phyloP scores from a whole-genome alignment of 179 eudicot genomes.

The Pouteria campechiana region DNA sequence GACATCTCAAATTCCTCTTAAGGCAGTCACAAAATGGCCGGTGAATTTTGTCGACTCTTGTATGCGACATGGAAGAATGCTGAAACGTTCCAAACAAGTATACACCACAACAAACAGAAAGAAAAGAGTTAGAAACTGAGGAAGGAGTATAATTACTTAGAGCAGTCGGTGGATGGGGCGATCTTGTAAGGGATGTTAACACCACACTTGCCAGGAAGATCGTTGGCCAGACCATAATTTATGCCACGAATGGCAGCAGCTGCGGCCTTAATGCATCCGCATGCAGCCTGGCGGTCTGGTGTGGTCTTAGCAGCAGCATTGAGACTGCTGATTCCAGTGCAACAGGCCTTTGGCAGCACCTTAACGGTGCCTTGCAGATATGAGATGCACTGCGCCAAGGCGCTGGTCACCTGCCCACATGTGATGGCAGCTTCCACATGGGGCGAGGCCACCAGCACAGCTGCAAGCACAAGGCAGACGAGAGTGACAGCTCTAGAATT shows the following conservation, averaged over 20 bases:
- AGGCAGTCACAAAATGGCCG: no score
- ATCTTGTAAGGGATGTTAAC: constrained; percentile 16
- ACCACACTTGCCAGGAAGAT: constrained; percentile 10
- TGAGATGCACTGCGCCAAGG: constrained; percentile 16
- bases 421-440: constrained; percentile 14
- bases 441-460: constrained; percentile 10
- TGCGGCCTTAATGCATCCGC: constrained; percentile 13
- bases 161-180: constrained; percentile 11
- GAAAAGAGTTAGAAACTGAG: no score
- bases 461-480: constrained; percentile 1
- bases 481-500: no score
- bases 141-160: no score
- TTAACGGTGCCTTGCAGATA: no score
- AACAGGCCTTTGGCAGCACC: constrained; percentile 5
- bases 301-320: constrained; percentile 9
- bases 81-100: no score
- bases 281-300: constrained; percentile 17
- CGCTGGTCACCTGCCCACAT: constrained; percentile 14
- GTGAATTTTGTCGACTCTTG: no score
- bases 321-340: constrained; percentile 12
- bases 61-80: no score
- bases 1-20: no score
- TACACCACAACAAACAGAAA: no score
- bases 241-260: constrained; percentile 6
- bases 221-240: neutral